phyloP scores from a whole-genome alignment of 768 basidiomycete genomes.

The Amyloporia xantha region DNA sequence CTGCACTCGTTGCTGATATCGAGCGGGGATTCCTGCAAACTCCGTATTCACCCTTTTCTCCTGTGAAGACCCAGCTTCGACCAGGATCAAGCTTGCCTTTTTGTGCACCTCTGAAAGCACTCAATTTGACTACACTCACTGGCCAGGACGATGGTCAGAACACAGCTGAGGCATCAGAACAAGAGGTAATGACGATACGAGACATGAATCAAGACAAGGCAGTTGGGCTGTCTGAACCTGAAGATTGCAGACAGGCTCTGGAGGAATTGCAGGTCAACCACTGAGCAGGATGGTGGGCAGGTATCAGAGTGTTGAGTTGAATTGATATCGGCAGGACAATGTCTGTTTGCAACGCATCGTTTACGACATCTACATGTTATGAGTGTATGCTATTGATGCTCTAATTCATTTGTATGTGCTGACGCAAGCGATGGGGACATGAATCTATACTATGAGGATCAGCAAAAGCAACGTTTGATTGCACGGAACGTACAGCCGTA shows the following conservation, averaged over 20 bases:
- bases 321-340: neutral
- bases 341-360: neutral
- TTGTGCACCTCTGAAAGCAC: neutral
- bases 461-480: neutral
- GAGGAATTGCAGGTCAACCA: neutral
- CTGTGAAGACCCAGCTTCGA: conserved; percentile 20
- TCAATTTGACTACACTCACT: neutral
- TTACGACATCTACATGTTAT: neutral
- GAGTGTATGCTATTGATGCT: neutral
- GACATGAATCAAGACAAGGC: too few species aligned
- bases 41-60: conserved; percentile 55
- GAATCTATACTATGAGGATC: neutral
- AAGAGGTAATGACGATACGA: too few species aligned
- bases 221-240: neutral
- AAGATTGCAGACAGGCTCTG: neutral
- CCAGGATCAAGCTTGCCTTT: neutral
- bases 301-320: neutral
- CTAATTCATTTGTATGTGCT: neutral
- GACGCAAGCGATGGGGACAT: neutral
- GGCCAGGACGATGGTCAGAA: neutral
- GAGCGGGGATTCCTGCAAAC: conserved; percentile 64
- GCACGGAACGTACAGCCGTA: neutral
- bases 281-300: neutral
- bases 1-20: conserved; percentile 48
- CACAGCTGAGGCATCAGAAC: neutral